Evolutionary conservation across 1,284 basidiomycete species (phyloP).

Genomic region (Ceratobasidium sp.): DNA sequence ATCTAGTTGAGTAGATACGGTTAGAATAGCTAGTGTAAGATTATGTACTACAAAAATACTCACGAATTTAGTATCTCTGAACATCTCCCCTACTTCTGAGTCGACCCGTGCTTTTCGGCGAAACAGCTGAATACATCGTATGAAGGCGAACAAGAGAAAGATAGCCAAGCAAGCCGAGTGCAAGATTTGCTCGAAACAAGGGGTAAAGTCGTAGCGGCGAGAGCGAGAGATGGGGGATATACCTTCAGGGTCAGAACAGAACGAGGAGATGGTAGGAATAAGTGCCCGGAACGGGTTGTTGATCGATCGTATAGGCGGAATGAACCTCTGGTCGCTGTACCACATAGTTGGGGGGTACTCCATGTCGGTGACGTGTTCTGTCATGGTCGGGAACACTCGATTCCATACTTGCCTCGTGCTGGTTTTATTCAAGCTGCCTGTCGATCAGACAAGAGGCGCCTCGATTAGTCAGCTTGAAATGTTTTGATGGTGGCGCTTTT

Average conservation of each 20-base stretch:
- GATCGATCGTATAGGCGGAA: constrained; percentile 10
- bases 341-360: background rate
- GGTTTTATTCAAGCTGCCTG: background rate
- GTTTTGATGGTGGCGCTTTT: background rate
- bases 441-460: background rate
- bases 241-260: constrained; percentile 63
- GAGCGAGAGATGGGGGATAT: constrained; percentile 73
- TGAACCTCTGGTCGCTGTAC: background rate
- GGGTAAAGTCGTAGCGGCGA: constrained; percentile 83
- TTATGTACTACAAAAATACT: constrained; percentile 54
- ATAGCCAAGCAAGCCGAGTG: constrained; percentile 67
- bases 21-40: background rate
- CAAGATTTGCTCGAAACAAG: constrained; percentile 87
- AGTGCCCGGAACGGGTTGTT: background rate
- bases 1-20: constrained; percentile 14
- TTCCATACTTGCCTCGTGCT: background rate
- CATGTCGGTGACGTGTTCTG: background rate
- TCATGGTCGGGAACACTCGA: background rate
- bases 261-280: background rate
- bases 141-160: constrained; percentile 64
- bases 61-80: constrained; percentile 75
- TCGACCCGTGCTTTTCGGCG: constrained; percentile 51
- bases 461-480: background rate
- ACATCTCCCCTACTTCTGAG: constrained; percentile 61
- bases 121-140: constrained; percentile 59